Conservation (phyloP, 2,329 filamentous ascomycete species). For the Cryphonectria japonica region DNA sequence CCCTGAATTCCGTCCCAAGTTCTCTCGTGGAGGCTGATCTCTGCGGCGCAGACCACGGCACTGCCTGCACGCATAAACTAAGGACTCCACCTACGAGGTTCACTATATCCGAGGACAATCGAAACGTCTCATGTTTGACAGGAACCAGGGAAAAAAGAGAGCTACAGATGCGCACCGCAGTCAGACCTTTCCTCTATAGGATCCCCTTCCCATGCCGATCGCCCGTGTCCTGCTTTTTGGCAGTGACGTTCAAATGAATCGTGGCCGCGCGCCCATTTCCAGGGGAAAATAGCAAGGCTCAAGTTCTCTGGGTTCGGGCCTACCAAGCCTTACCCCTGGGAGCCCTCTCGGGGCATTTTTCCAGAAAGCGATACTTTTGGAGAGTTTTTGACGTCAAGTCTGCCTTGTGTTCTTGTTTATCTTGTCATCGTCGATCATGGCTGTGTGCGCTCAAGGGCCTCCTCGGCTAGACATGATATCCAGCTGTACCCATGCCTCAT, state of each 20-base stretch:
- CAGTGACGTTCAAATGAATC: conserved; percentile 16
- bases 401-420: conserved; percentile 11
- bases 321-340: conserved; percentile 8
- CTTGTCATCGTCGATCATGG: neutral
- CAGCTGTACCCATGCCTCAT: neutral
- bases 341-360: conserved; percentile 6
- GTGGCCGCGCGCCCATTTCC: conserved; percentile 14
- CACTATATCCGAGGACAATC: neutral
- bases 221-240: neutral
- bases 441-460: neutral
- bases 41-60: conserved; percentile 12
- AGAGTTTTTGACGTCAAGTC: conserved; percentile 18
- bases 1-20: neutral
- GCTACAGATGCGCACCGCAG: neutral
- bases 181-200: neutral
- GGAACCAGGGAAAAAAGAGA: neutral
- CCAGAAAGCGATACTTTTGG: neutral
- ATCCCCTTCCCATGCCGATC: neutral
- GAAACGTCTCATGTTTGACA: conserved; percentile 3
- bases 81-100: neutral
- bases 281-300: neutral
- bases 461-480: neutral
- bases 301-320: neutral
- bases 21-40: neutral
- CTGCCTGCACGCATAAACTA: conserved; percentile 9